Percentiles rank a stretch among this genome's conserved stretches.
phyloP scores from a whole-genome alignment of 2,329 filamentous ascomycete genomes.

The Ploettnerulaceae sp. region DNA sequence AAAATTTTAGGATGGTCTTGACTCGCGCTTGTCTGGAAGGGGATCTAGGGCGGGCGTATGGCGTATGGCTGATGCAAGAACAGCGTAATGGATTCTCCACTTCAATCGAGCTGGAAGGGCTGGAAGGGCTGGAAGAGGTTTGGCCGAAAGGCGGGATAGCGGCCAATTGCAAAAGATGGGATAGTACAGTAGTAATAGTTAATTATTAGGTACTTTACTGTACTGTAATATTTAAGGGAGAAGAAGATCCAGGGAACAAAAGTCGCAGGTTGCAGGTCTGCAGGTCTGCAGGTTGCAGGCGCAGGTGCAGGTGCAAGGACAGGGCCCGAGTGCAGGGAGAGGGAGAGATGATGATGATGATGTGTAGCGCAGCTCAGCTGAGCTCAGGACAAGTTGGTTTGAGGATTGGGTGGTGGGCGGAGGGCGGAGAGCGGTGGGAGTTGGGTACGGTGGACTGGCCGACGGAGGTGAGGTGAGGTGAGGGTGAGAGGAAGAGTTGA shows the following conservation, averaged over 20 bases:
- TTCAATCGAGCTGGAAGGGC: background rate
- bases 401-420: background rate
- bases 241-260: background rate
- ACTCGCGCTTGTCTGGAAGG: slow-evolving; percentile 17
- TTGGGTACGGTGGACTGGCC: too few relatives aligned
- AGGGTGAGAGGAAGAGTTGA: background rate
- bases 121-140: background rate
- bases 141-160: slow-evolving; percentile 12
- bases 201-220: background rate
- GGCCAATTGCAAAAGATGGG: slow-evolving; percentile 5
- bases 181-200: background rate
- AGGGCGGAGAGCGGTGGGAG: background rate
- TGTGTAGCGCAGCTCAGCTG: background rate
- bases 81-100: slow-evolving; percentile 19
- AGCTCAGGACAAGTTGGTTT: background rate
- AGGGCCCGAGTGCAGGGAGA: background rate
- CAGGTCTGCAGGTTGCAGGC: too few relatives aligned
- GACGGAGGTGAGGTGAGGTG: background rate
- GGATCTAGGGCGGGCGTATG: slow-evolving; percentile 14
- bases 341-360: background rate
- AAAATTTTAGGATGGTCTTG: slow-evolving; percentile 11
- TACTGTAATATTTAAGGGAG: background rate
- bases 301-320: background rate
- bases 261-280: too few relatives aligned
- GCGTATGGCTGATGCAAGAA: slow-evolving; percentile 22